Percentiles rank a stretch among this genome's conserved stretches.
phyloP scores from a whole-genome alignment of 768 basidiomycete species.

The Tephrocybe rancida region DNA sequence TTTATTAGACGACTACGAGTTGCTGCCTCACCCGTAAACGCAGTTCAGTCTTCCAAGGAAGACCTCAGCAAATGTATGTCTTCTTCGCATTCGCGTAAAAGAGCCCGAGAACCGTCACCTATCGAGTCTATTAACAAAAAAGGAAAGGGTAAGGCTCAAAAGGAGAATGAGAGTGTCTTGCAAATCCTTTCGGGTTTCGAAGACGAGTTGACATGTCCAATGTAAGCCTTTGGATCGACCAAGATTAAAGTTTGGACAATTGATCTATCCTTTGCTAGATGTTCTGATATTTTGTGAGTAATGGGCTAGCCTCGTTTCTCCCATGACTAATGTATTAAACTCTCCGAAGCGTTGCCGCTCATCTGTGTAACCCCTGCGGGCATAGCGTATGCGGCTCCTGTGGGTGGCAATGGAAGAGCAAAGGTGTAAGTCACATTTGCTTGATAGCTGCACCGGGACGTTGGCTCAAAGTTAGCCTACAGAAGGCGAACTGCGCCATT shows the following conservation, averaged over 20 bases:
- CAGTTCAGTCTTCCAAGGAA: not conserved
- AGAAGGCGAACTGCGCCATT: conserved; percentile 53
- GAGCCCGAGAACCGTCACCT: conserved; percentile 13
- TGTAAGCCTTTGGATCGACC: conserved; percentile 45
- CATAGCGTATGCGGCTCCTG: conserved; percentile 76
- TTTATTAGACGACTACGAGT: too few species aligned
- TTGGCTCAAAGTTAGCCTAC: conserved; percentile 2
- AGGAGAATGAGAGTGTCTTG: conserved; percentile 20
- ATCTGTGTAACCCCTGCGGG: conserved; percentile 72
- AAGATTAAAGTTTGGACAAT: conserved; percentile 1
- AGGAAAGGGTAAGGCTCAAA: conserved; percentile 43
- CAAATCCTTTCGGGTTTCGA: conserved; percentile 51
- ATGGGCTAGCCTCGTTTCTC: not conserved
- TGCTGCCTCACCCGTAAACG: too few species aligned
- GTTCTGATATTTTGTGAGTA: conserved; percentile 70
- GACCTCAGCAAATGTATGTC: not conserved
- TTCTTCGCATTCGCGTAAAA: conserved; percentile 8
- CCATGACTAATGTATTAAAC: conserved; percentile 2
- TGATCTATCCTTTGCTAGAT: conserved; percentile 40
- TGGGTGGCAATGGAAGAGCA: conserved; percentile 57
- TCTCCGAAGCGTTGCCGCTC: conserved; percentile 55
- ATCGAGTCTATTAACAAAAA: conserved; percentile 32
- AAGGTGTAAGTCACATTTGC: conserved; percentile 43
- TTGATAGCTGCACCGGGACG: conserved; percentile 3
- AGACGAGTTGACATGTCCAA: conserved; percentile 69